Evolutionary conservation across 2,329 filamentous ascomycete genomes (phyloP).

Genomic region (Sporothrix sp.): DNA sequence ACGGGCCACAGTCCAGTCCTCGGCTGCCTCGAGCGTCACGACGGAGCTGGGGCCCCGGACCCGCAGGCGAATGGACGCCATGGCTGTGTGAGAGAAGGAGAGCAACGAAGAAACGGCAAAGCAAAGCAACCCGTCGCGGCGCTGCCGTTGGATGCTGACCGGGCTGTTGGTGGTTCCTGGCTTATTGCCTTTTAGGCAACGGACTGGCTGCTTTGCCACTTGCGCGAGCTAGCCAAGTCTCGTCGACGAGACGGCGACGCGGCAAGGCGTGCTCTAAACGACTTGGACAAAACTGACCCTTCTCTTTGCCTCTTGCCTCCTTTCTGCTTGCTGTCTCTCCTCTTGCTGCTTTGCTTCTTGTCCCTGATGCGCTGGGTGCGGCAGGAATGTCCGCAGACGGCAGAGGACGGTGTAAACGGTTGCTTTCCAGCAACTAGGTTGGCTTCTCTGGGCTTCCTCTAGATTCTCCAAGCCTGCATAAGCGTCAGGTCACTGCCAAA

Average conservation of each 20-base stretch:
- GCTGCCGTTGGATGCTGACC: too few relatives aligned
- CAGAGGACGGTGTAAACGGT: background rate
- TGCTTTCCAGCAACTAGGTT: background rate
- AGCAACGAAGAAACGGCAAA: background rate
- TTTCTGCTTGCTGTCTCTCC: too few relatives aligned
- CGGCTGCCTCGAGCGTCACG: slow-evolving; percentile 52
- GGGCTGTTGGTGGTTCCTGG: too few relatives aligned
- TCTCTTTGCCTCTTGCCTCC: background rate
- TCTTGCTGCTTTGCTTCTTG: too few relatives aligned
- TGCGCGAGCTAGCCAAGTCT: background rate
- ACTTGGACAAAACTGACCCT: background rate
- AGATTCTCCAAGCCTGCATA: slow-evolving; percentile 5
- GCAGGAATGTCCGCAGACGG: too few relatives aligned
- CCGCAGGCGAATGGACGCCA: slow-evolving; percentile 51
- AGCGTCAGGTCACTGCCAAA: slow-evolving; percentile 3
- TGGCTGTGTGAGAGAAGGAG: background rate
- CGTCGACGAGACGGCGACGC: background rate
- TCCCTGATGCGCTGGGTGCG: too few relatives aligned
- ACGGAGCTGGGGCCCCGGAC: slow-evolving; percentile 66
- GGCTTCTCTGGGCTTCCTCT: slow-evolving; percentile 4
- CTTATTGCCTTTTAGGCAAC: background rate
- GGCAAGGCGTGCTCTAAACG: background rate
- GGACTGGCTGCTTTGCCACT: background rate
- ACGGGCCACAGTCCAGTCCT: slow-evolving; percentile 51
- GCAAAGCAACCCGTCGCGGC: background rate